Conservation (phyloP, 331 rosid genomes). For the Rosa hybrid region DNA sequence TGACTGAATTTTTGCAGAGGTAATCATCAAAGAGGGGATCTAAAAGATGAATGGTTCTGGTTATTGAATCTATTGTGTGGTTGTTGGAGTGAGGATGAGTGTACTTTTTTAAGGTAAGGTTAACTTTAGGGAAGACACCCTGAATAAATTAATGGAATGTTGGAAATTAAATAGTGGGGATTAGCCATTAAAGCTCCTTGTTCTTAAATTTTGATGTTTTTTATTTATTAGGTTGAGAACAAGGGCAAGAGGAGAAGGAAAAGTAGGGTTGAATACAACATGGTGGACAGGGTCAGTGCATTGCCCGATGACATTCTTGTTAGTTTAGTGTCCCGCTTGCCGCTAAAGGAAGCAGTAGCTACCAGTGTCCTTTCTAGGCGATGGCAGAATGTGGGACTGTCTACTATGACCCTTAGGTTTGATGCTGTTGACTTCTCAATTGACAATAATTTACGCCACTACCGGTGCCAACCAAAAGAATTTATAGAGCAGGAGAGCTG, state of each 20-base stretch:
- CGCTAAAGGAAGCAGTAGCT: not conserved
- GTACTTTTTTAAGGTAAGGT: too few relatives aligned
- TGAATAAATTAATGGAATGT: too few relatives aligned
- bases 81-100: too few relatives aligned
- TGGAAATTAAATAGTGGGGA: too few relatives aligned
- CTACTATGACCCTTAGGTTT: not conserved
- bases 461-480: not conserved
- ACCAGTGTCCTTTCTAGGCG: constrained; percentile 1
- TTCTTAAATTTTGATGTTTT: too few relatives aligned
- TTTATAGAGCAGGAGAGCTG: not conserved
- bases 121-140: too few relatives aligned
- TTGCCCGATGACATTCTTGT: not conserved
- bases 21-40: too few relatives aligned
- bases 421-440: not conserved
- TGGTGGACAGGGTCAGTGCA: constrained; percentile 4
- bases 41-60: too few relatives aligned
- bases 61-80: too few relatives aligned
- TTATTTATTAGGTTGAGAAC: not conserved
- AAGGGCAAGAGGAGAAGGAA: too few relatives aligned
- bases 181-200: too few relatives aligned
- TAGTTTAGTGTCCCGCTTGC: not conserved
- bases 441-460: not conserved
- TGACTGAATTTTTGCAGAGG: too few relatives aligned
- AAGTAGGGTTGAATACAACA: not conserved
- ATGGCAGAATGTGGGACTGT: constrained; percentile 2